Evolutionary conservation across 345 rosid species (phyloP).

Genomic region (Populus nigra): DNA sequence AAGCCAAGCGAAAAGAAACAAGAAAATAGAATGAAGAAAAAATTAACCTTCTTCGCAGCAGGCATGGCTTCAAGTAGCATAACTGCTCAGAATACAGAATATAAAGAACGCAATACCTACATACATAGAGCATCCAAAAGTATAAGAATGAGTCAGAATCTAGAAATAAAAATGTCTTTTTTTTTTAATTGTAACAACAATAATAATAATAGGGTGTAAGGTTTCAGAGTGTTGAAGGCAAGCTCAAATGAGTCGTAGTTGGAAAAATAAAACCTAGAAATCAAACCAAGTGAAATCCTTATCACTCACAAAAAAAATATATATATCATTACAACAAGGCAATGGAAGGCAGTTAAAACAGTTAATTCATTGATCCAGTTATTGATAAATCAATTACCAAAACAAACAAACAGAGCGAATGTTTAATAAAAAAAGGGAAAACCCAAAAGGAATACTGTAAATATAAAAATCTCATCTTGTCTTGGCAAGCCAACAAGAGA

Average conservation of each 20-base stretch:
- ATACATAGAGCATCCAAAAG: too few species aligned
- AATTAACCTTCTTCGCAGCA: constrained; percentile 1
- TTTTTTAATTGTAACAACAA: too few species aligned
- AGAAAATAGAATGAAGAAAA: neutral
- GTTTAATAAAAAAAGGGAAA: neutral
- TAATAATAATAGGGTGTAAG: neutral
- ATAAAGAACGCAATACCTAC: neutral
- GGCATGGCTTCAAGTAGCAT: constrained; percentile 3
- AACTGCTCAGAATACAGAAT: neutral
- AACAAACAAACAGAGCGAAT: neutral
- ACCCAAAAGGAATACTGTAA: too few species aligned
- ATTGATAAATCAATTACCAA: neutral
- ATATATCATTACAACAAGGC: too few species aligned
- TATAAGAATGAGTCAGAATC: neutral
- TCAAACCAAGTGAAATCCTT: neutral
- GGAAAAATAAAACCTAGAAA: neutral
- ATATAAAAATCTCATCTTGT: neutral
- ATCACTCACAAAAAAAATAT: too few species aligned
- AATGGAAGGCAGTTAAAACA: neutral
- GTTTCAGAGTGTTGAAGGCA: neutral
- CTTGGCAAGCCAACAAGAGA: neutral
- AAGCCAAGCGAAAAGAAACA: neutral
- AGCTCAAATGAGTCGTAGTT: neutral
- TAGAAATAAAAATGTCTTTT: neutral
- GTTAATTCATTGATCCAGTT: neutral